Conservation (phyloP, 768 basidiomycete species). For the Vararia minispora region DNA sequence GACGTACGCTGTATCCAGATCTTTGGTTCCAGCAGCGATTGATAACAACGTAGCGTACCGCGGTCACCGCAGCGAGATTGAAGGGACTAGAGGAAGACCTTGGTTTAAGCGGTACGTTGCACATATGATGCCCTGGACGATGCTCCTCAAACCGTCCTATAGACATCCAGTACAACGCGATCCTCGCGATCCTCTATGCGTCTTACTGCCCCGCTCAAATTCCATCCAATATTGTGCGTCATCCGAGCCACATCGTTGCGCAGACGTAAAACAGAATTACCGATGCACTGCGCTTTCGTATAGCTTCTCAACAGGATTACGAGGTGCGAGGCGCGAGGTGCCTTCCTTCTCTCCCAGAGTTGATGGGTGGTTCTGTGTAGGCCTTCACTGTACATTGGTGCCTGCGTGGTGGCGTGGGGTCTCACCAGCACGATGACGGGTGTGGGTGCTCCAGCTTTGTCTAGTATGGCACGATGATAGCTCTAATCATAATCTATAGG, state of each 20-base stretch:
- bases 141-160: background rate
- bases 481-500: conserved; percentile 20
- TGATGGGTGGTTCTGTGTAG: conserved; percentile 26
- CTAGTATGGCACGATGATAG: background rate
- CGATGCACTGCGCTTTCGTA: no score
- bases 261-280: no score
- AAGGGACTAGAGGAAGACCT: conserved; percentile 31
- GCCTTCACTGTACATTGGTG: conserved; percentile 51
- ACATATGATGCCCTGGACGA: background rate
- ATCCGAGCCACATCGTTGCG: no score
- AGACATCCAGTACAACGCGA: conserved; percentile 43
- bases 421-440: conserved; percentile 53
- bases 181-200: conserved; percentile 43
- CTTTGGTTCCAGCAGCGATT: background rate
- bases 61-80: conserved; percentile 27
- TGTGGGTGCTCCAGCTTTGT: conserved; percentile 22
- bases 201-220: conserved; percentile 56
- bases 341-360: no score
- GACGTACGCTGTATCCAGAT: conserved; percentile 34
- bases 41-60: conserved; percentile 21
- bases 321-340: no score
- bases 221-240: conserved; percentile 54
- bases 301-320: no score
- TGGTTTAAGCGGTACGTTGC: conserved; percentile 1
- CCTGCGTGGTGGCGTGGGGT: conserved; percentile 53